Evolutionary conservation across 192 early-diverging fungal genomes (phyloP), one percentile per base, ranked within the genome.

Genomic region (Podila minutissima): DNA sequence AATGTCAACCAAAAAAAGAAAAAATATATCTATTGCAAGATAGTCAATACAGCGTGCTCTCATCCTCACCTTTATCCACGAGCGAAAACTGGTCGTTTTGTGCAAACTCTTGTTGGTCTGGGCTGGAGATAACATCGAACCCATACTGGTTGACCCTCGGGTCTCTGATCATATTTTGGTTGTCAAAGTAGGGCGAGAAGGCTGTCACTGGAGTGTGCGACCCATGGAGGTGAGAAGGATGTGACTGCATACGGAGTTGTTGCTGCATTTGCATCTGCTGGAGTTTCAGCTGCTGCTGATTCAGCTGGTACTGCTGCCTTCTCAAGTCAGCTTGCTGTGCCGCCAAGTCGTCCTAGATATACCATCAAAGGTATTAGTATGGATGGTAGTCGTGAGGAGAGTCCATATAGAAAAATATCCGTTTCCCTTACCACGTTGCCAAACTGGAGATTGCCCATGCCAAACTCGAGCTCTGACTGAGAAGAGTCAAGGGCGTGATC

Each of bases 181-280:
- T 64, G 50, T 74, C 73, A 74, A 74, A 74, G 29, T 68, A 74
- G 7, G 73, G 73, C 13, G 73, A 74, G 10, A 67, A 58, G 22
- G 73, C 51, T 17, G 73, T 74, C 10, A 74, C 49, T 10, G 73
- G 73, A 20, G 73, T 74, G 28, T 74, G 73, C 6, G 73, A 74
- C 19, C 73, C 73, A 38, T 63, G 58, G 32, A 74, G n/a, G 1
- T 61, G 65, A 26, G 53, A 55, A 22, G 67, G 66, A 2, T 62
- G 73, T 24, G 37, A 7, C 2, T 59, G 71, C 24, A 64, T 60
- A 0, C 50, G 60, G 31, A 53, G 59, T 29, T 74, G 65, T 28
- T 74, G 73, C 73, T 74, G 73, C 35, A 57, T 41, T 50, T 68
- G 73, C 17, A 74, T 74, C 38, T 67, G 72, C 11, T 66, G 72